These are phyloP conservation scores for Waltiozyma sp. DNA, from an alignment of 1,139 yeast genomes.

Conservation along the genomic window DNA sequence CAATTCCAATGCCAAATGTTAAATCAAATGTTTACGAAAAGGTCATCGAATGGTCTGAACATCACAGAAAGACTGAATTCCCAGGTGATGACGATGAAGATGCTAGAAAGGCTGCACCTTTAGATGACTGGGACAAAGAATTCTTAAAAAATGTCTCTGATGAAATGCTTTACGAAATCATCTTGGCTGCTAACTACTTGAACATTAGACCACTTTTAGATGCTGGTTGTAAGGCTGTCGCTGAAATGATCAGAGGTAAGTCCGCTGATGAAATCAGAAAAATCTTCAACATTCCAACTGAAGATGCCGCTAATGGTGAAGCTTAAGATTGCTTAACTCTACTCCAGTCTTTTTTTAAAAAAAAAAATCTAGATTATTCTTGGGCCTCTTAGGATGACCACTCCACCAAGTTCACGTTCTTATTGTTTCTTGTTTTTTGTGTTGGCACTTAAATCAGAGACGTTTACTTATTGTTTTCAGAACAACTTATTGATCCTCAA, in stretches of 20 bases:
- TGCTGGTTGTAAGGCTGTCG: conserved; percentile 94
- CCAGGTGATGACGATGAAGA: conserved; percentile 75
- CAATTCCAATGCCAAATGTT: conserved; percentile 81
- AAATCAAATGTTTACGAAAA: conserved; percentile 79
- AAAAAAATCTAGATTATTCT: too few species aligned
- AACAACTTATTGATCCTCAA: too few species aligned
- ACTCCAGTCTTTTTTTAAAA: too few species aligned
- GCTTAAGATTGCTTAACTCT: background rate
- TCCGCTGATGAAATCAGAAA: conserved; percentile 94
- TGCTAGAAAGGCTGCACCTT: conserved; percentile 72
- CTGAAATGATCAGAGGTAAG: conserved; percentile 96
- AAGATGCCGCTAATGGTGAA: background rate
- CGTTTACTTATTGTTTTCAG: too few species aligned
- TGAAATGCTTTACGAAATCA: conserved; percentile 95
- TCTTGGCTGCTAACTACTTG: conserved; percentile 89
- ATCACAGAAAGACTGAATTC: conserved; percentile 78
- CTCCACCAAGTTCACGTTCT: too few species aligned
- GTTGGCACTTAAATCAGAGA: too few species aligned
- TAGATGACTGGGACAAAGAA: conserved; percentile 94
- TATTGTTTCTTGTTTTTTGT: too few species aligned
- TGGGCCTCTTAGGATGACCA: too few species aligned
- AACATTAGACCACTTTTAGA: conserved; percentile 89
- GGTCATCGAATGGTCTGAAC: conserved; percentile 95
- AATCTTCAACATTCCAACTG: conserved; percentile 66
- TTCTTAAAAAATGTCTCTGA: conserved; percentile 86